A percentile compares a stretch with the other conserved stretches of the same genome.
Conservation (phyloP, 331 rosid genomes). For the Quercus tomentella region DNA sequence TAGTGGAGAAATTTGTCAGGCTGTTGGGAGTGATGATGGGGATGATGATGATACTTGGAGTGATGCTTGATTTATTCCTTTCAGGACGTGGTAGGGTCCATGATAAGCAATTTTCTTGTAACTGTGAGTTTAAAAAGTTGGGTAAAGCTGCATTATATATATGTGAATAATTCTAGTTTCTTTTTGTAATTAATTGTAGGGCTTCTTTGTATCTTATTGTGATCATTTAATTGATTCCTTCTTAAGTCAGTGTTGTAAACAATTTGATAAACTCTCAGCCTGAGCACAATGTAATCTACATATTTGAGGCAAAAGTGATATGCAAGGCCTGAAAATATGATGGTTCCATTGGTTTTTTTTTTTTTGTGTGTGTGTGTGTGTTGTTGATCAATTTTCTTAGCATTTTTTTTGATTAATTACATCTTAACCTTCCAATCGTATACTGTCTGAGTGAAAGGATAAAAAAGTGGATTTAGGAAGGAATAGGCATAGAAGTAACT, state of each 20-base stretch:
- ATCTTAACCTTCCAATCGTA: too few relatives aligned
- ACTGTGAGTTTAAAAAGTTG: slow-evolving; percentile 26
- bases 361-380: too few relatives aligned
- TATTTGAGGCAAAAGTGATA: slow-evolving; percentile 12
- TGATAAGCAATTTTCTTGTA: not conserved
- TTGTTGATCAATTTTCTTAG: not conserved
- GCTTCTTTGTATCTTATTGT: slow-evolving; percentile 27
- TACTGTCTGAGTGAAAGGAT: too few relatives aligned
- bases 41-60: slow-evolving; percentile 90
- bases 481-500: too few relatives aligned
- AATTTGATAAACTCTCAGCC: slow-evolving; percentile 17
- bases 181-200: slow-evolving; percentile 46
- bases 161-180: slow-evolving; percentile 51
- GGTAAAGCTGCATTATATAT: slow-evolving; percentile 30
- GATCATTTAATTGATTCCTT: slow-evolving; percentile 29
- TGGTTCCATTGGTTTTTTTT: not conserved
- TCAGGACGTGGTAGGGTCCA: not conserved
- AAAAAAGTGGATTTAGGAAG: too few relatives aligned
- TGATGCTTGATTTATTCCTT: slow-evolving; percentile 44
- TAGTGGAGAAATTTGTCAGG: slow-evolving; percentile 46
- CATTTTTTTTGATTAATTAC: not conserved
- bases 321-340: slow-evolving; percentile 16
- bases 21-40: slow-evolving; percentile 83
- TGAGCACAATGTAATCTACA: slow-evolving; percentile 15
- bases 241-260: slow-evolving; percentile 16